These are phyloP conservation scores for Zygotorulaspora danielsina DNA, from an alignment of 805 yeast genomes.

Conservation along the genomic window DNA sequence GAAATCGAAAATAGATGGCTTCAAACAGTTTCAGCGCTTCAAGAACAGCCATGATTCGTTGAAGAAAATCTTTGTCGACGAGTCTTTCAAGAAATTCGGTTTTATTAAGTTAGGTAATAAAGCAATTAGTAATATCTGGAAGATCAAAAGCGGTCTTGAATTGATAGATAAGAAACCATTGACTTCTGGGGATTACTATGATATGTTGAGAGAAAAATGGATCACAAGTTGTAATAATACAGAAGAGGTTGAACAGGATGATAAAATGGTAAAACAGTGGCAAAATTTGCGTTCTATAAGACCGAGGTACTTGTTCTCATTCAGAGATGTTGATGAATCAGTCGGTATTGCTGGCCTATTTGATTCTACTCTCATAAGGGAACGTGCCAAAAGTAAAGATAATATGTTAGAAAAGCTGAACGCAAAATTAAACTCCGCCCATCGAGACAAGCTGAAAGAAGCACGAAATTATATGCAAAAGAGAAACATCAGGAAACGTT, in stretches of 20 bases:
- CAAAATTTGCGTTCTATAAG: slow-evolving; percentile 42
- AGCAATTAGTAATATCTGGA: slow-evolving; percentile 37
- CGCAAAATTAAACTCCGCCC: slow-evolving; percentile 16
- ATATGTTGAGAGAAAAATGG: slow-evolving; percentile 16
- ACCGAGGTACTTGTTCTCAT: slow-evolving; percentile 36
- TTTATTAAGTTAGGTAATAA: slow-evolving; percentile 34
- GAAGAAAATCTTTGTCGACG: slow-evolving; percentile 9
- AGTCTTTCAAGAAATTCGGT: slow-evolving; percentile 30
- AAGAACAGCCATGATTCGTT: slow-evolving; percentile 4
- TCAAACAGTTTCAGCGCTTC: slow-evolving; percentile 24
- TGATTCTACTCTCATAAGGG: slow-evolving; percentile 23
- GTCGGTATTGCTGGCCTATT: slow-evolving; percentile 41
- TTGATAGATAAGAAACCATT: slow-evolving; percentile 22
- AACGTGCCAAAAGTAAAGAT: slow-evolving; percentile 13
- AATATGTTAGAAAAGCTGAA: slow-evolving; percentile 10
- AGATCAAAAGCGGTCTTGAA: slow-evolving; percentile 39
- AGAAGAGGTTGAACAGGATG: slow-evolving; percentile 9
- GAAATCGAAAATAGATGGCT: slow-evolving; percentile 24
- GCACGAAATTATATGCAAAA: slow-evolving; percentile 22
- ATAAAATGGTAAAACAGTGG: slow-evolving; percentile 38
- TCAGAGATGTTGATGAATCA: slow-evolving; percentile 35
- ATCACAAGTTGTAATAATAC: slow-evolving; percentile 7
- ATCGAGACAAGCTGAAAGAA: slow-evolving; percentile 19
- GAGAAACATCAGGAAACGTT: slow-evolving; percentile 3
- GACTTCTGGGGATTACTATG: slow-evolving; percentile 26